Conservation (phyloP, 257 asterid genomes). For the Scutellaria barbata region DNA sequence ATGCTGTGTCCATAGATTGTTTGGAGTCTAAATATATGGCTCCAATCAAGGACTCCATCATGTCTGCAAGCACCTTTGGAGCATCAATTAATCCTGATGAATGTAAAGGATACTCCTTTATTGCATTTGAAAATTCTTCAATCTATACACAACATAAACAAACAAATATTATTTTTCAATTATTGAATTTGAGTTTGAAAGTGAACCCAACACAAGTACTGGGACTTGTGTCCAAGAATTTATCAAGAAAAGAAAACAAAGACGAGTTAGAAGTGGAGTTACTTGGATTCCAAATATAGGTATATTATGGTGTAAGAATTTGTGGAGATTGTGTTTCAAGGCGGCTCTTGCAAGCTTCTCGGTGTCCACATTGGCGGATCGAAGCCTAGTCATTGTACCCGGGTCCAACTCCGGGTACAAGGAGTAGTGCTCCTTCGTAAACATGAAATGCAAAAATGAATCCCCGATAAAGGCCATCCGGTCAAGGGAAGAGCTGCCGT, state of each 20-base stretch:
- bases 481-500: constrained; percentile 33
- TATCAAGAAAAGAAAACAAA: background rate
- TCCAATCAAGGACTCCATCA: constrained; percentile 61
- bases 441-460: constrained; percentile 35
- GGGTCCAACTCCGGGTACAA: constrained; percentile 43
- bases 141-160: constrained; percentile 37
- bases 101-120: constrained; percentile 50
- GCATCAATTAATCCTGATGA: constrained; percentile 53
- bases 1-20: constrained; percentile 38
- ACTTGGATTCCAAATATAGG: constrained; percentile 47
- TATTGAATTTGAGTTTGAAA: background rate
- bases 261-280: background rate
- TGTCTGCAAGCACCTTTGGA: constrained; percentile 63
- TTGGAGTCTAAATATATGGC: constrained; percentile 52
- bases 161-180: background rate
- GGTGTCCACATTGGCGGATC: constrained; percentile 57
- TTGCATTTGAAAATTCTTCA: constrained; percentile 43
- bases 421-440: constrained; percentile 33
- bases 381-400: constrained; percentile 51
- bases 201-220: too few species aligned
- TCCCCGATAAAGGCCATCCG: constrained; percentile 58
- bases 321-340: constrained; percentile 38
- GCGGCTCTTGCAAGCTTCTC: constrained; percentile 70
- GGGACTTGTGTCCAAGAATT: too few species aligned
- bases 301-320: constrained; percentile 44